Evolutionary conservation across 176 grass and related monocot genomes (phyloP).

Genomic region (Cenchrus americanus): DNA sequence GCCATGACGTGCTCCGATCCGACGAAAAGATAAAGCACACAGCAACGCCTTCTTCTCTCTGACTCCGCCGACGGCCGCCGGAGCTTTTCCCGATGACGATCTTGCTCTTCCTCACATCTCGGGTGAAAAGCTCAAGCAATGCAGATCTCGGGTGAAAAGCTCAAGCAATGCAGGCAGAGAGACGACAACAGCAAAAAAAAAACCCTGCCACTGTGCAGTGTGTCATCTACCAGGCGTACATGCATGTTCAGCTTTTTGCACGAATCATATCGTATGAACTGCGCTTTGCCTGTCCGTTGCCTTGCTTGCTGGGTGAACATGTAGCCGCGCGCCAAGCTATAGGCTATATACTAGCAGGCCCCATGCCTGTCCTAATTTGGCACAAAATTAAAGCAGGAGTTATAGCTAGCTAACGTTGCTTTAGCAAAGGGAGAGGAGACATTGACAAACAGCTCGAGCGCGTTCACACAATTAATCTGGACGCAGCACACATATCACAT

Average conservation of each 20-base stretch:
- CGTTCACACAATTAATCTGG: conserved; percentile 8
- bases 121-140: background rate
- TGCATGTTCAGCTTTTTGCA: background rate
- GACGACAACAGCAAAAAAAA: no score
- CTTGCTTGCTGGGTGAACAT: no score
- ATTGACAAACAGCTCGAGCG: background rate
- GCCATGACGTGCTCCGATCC: conserved; percentile 26
- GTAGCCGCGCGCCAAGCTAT: no score
- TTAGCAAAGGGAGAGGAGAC: background rate
- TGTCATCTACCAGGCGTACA: no score
- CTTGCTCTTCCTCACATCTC: background rate
- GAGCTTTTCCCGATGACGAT: background rate
- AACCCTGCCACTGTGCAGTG: background rate
- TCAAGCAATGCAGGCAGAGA: no score
- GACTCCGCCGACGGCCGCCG: background rate
- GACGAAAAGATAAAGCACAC: background rate
- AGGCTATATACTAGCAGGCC: no score
- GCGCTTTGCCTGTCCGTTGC: background rate
- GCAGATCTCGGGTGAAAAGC: background rate
- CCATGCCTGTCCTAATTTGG: background rate
- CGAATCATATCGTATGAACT: background rate
- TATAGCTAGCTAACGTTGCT: background rate
- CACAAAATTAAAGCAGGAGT: background rate
- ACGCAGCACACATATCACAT: background rate
- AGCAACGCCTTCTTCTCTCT: background rate